Base-by-base conservation (phyloP, 1,284 basidiomycete species). In the Leccinum pallidistipes region DNA sequence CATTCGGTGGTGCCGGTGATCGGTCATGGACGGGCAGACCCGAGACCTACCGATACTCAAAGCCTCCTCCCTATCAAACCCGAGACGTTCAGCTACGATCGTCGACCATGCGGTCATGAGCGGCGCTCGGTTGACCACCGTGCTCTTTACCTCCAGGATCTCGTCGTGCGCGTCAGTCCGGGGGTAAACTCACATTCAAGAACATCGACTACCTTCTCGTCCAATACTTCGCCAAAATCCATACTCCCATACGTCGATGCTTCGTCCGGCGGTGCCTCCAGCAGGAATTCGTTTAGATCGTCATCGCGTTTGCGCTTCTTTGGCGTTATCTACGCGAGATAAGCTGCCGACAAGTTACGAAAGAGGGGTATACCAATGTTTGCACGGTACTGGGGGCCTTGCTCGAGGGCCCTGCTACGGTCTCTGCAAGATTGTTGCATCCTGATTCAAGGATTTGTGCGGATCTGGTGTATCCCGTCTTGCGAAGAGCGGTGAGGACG, bases 51-150 rank as follows among this genome's bases (percentile, higher is more conserved):
- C 92, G 60, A 97, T 91, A 68, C 91, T 95, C 40, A 98, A 80
- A 1, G 97, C 92, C 76, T 98, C 97, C 66, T 92, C 86, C 56
- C 89, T 81, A 57, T 86, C 83, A 73, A 98, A 98, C 2, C 93
- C 93, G 62, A 97, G 80, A 31, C 87, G 81, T 68, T 96, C 92
- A 7, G 93, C 90, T 16, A 98, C 90, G 40, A 94, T 78, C 59
- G 85, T 91, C 0, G 93, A 86, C 96, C 96, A 98, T 1, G 91
- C 93, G 55, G 90, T 94, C 92, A 98, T 93, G 58, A 98, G 82
- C 1, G 97, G 96, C 1, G 96, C 95, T 21, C 96, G 88, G 75
- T 98, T 98, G 57, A 94, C 83, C 9, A 94, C 81, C 29, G 86
- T 82, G 10, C 76, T 83, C 68, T 87, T 91, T 49, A 72, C 78